phyloP scores from a whole-genome alignment of 805 yeast species.

The Yarrowia hollandica region DNA sequence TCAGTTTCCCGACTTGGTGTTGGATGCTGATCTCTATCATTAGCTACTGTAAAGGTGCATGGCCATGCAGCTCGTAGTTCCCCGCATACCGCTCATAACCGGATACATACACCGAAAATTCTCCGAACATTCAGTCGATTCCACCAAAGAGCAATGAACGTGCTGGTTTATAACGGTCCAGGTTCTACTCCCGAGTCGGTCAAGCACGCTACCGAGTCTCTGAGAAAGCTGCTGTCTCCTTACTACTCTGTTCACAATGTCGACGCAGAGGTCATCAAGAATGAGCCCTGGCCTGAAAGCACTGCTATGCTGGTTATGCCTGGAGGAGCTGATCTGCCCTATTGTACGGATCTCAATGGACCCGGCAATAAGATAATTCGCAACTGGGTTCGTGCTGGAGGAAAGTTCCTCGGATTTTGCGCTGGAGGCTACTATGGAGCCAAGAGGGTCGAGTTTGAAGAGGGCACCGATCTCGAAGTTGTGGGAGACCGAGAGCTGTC shows the following conservation, averaged over 20 bases:
- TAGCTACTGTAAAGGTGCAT: background rate
- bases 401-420: constrained; percentile 82
- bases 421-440: constrained; percentile 93
- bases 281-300: constrained; percentile 86
- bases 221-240: constrained; percentile 76
- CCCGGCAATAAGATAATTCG: constrained; percentile 60
- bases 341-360: constrained; percentile 72
- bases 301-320: constrained; percentile 83
- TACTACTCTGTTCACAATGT: constrained; percentile 81
- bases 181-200: constrained; percentile 90
- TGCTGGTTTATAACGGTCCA: constrained; percentile 69
- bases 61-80: constrained; percentile 1
- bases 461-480: constrained; percentile 73
- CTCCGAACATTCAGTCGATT: constrained; percentile 22
- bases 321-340: constrained; percentile 96
- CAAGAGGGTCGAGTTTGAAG: constrained; percentile 76
- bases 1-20: background rate
- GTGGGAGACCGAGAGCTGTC: constrained; percentile 79
- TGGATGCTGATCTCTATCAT: too few relatives aligned
- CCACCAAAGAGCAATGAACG: constrained; percentile 54
- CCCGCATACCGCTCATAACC: constrained; percentile 18
- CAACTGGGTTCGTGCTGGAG: constrained; percentile 74
- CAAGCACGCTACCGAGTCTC: constrained; percentile 75
- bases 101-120: constrained; percentile 18
- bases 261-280: constrained; percentile 57